Evolutionary conservation across 2,329 filamentous ascomycete species (phyloP), one percentile per base, ranked within the genome.

Genomic region (Juglanconis juglandina): DNA sequence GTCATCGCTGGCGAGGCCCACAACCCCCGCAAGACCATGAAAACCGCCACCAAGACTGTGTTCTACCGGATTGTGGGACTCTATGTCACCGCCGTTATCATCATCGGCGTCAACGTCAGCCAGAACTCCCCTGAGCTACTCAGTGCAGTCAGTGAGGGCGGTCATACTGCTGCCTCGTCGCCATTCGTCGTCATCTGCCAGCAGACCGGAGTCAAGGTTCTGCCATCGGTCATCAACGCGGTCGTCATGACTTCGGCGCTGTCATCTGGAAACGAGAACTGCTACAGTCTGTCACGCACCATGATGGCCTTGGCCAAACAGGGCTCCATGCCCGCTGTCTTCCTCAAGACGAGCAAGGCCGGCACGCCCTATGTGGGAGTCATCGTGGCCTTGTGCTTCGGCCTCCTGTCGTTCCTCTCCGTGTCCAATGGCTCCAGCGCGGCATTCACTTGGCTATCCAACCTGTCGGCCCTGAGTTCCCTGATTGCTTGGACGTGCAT

Each of bases 61-160:
- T 84, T 87, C 71, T 86, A 80, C 69, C 84, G 85, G 11, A 75
- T 88, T n/a, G 72, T 86, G 13, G 77, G 86, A 70, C 86, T 87
- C 75, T 87, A 87, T 68, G 75, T 87, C 56, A 71, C 81, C 5
- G 78, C 77, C 3, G 80, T 84, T 1, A 72, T 87, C 2, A 81
- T 82, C n/a, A 87, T 87, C 55, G 81, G 83, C 41, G 79, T 87
- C 37, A 85, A 85, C 57, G 82, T 81, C 63, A 82, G 82, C 0
- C 84, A 78, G 35, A 73, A 84, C 62, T 79, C 84, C 52, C 32
- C 37, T 9, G 44, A 61, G 17, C 66, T 69, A 13, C 59, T 68
- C 59, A 62, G 70, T 0, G 73, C 73, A 2, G 75, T 88, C 41
- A 82, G 81, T 13, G 72, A 75, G 14, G 83, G 84, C 24, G 81